Evolutionary conservation across 345 rosid genomes (phyloP), one percentile per base, ranked within the genome.

Genomic region (Brassica cretica): DNA sequence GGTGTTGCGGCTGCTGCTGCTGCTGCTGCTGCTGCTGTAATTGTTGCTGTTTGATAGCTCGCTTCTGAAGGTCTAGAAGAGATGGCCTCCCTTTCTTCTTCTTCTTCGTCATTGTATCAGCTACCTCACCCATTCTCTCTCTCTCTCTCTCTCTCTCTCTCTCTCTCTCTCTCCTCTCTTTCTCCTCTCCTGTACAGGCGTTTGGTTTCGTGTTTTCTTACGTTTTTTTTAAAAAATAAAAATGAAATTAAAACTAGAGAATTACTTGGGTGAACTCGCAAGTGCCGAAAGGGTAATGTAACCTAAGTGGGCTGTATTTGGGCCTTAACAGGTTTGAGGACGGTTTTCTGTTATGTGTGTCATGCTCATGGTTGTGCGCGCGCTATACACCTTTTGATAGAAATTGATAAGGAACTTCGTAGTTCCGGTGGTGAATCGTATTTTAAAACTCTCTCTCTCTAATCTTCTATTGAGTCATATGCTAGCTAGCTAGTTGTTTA

Each of bases 11-110:
- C 29, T 84, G 78, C 56, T 76, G 80, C 7, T 81, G 78, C 35
- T 84, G 80, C 8, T 80, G 81, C 29, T 84, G 78, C 56, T 76
- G 80, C 7, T 81, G 78, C 35, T 84, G 79, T 64, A 70, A 84
- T 32, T 89, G 92, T 46, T 90, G 88, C 53, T 87, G 89, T 79
- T 90, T 94, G 75, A 94, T 85, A 78, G 91, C 87, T 72, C 98
- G 98, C 70, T 88, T 92, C 74, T 94, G 95, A 59, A 94, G 88
- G 88, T 94, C 98, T 63, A 94, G 75, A 7, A 94, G 93, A 73
- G 98, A 92, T 1, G 98, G 98, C 55, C 98, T 89, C 19, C 98
- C 98, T 86, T 94, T 94, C 81, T 94, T 94, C 91, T 89, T 94
- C 96, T 82, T 90, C 97, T 85, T 87, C 84, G 82, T 82, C 91